phyloP scores from a whole-genome alignment of 2,329 filamentous ascomycete genomes.

The Alternaria hordeiaustralica region DNA sequence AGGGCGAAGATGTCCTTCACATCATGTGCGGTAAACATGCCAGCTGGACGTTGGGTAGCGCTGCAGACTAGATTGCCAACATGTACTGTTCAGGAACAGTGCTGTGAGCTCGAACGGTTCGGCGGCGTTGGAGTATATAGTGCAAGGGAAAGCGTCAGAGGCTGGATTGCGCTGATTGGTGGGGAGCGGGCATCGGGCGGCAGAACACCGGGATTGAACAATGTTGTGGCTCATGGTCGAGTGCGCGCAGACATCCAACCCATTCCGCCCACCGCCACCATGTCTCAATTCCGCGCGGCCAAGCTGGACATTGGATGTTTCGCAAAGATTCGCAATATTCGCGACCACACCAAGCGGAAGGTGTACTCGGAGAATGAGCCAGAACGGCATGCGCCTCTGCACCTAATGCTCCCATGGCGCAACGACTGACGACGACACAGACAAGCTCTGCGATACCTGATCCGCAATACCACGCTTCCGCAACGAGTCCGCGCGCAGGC shows the following conservation, averaged over 20 bases:
- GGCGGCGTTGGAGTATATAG: not conserved
- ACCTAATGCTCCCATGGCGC: not conserved
- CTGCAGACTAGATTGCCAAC: not conserved
- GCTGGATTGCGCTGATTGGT: constrained; percentile 13
- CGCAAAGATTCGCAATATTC: constrained; percentile 83
- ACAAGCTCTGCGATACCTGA: constrained; percentile 82
- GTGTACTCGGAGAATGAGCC: constrained; percentile 86
- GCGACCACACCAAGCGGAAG: constrained; percentile 96
- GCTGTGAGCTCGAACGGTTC: not conserved
- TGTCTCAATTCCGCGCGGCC: constrained; percentile 83
- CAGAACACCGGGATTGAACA: constrained; percentile 15
- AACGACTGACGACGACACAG: constrained; percentile 54
- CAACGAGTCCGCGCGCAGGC: constrained; percentile 84
- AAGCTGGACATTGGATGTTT: constrained; percentile 89
- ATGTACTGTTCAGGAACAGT: not conserved
- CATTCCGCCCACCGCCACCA: constrained; percentile 32
- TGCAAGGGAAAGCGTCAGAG: constrained; percentile 3
- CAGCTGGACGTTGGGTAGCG: not conserved
- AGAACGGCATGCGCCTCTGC: constrained; percentile 69
- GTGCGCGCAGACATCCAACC: constrained; percentile 1
- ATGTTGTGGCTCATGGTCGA: constrained; percentile 13
- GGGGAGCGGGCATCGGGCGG: constrained; percentile 8
- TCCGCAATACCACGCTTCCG: constrained; percentile 88
- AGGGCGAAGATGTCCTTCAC: constrained; percentile 33
- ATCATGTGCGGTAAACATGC: constrained; percentile 46